A percentile compares a stretch with the other conserved stretches of the same genome.
These are phyloP conservation scores for Lepiota venenata DNA, from an alignment of 768 basidiomycete species.

Conservation along the genomic window DNA sequence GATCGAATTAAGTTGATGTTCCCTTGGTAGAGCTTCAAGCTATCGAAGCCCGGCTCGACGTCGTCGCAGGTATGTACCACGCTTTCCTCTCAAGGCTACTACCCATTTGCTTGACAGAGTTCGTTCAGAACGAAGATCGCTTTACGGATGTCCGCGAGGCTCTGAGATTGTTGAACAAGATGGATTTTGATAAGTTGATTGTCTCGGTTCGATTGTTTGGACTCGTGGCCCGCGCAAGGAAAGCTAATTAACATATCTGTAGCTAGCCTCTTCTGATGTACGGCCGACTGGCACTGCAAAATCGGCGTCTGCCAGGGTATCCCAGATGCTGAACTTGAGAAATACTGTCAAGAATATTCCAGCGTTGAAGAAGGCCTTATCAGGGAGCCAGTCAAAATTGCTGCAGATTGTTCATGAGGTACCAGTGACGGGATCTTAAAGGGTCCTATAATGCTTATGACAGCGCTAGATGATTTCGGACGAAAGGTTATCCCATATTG, in stretches of 20 bases:
- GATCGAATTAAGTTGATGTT: neutral
- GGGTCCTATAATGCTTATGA: neutral
- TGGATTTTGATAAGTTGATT: constrained; percentile 89
- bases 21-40: constrained; percentile 47
- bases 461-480: constrained; percentile 66
- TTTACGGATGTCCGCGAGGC: constrained; percentile 68
- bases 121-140: constrained; percentile 72
- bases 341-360: constrained; percentile 69
- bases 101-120: constrained; percentile 40
- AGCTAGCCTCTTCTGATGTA: constrained; percentile 69
- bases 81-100: constrained; percentile 5
- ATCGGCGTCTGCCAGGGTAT: constrained; percentile 63
- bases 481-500: constrained; percentile 62
- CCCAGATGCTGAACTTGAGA: constrained; percentile 78
- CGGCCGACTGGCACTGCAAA: constrained; percentile 52
- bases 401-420: constrained; percentile 63
- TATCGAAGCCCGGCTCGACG: constrained; percentile 82
- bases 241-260: neutral
- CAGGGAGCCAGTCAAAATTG: constrained; percentile 54
- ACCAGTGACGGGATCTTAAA: neutral
- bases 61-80: constrained; percentile 63
- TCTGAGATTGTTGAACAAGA: constrained; percentile 66
- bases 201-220: constrained; percentile 45
- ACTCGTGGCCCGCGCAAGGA: neutral
- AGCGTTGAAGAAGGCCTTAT: constrained; percentile 56